Percentiles rank a stretch among this genome's conserved stretches.
These are phyloP conservation scores for Populus deltoides DNA, from an alignment of 345 rosid species.

Conservation along the genomic window DNA sequence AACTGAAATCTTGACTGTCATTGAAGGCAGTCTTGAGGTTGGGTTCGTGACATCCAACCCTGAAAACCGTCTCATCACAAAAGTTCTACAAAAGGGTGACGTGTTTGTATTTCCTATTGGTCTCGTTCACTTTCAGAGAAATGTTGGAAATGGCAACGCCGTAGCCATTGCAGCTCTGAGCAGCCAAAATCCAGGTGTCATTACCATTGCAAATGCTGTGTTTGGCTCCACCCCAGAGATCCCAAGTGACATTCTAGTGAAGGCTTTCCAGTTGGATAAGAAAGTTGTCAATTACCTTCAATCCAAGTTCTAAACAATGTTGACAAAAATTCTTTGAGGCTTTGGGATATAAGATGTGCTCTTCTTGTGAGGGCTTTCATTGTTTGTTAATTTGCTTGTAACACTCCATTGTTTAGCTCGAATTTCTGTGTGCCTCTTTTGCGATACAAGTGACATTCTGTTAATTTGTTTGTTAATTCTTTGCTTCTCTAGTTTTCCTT, in stretches of 20 bases:
- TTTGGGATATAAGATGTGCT: no score
- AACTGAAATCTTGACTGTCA: conserved; percentile 12
- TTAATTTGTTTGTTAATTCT: no score
- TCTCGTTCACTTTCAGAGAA: conserved; percentile 13
- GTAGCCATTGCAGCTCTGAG: conserved; percentile 12
- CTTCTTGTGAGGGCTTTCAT: no score
- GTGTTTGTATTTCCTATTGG: conserved; percentile 11
- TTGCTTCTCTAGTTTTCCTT: no score
- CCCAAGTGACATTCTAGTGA: conserved; percentile 4
- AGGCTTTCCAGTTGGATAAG: conserved; percentile 13
- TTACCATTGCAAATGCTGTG: conserved; percentile 14
- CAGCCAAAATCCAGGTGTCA: conserved; percentile 19
- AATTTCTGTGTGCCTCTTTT: no score
- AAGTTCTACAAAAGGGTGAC: conserved; percentile 14
- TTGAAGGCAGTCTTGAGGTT: conserved; percentile 10
- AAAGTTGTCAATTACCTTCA: not conserved
- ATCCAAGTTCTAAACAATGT: conserved; percentile 1
- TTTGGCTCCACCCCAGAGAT: not conserved
- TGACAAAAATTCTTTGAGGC: no score
- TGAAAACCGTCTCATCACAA: conserved; percentile 11
- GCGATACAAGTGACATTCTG: no score
- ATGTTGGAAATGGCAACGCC: conserved; percentile 6
- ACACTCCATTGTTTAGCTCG: no score
- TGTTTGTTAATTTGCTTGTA: no score
- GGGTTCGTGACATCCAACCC: conserved; percentile 19